These are phyloP conservation scores for Aegilops bicornis DNA, from an alignment of 176 grass and related monocot species.

Conservation along the genomic window DNA sequence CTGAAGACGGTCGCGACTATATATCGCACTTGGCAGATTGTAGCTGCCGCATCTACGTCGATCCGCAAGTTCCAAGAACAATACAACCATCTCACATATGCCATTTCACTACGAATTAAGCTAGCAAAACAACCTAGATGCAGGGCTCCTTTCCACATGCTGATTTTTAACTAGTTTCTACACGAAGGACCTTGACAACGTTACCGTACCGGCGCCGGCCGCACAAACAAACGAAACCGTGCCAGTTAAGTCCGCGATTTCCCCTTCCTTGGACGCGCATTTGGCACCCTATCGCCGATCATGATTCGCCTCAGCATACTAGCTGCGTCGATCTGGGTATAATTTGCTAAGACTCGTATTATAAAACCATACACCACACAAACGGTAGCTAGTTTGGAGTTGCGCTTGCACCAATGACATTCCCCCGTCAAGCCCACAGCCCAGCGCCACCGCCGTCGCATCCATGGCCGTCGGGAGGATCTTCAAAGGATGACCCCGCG, in stretches of 20 bases:
- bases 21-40: not conserved
- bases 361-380: not conserved
- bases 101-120: not conserved
- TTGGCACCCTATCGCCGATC: not conserved
- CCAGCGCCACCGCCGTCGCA: not conserved
- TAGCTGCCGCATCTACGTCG: not conserved
- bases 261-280: not conserved
- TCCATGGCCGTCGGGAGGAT: not conserved
- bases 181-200: not conserved
- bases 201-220: conserved; percentile 14
- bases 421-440: not conserved
- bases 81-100: not conserved
- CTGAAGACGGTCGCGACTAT: not conserved
- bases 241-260: not conserved
- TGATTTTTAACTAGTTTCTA: not conserved
- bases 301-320: not conserved
- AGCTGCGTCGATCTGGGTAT: not conserved
- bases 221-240: not conserved
- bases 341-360: not conserved
- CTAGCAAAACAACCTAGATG: not conserved
- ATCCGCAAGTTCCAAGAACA: not conserved
- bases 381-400: not conserved
- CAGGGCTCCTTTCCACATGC: not conserved
- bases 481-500: not conserved
- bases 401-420: not conserved